Evolutionary conservation across 306 rosid genomes (phyloP).

Genomic region (peach (Prunus persica)): Prunus_persica_NCBIv2 NC_034015.1:9087001-9087500

Average conservation of each 20-base stretch:
- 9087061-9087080: background rate
- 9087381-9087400: background rate
- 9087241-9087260: background rate
- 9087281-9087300: background rate
- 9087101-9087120: background rate
- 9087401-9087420: background rate
- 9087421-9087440: background rate
- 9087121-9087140: background rate
- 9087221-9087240: background rate
- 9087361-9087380: background rate
- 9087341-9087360: background rate
- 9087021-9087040: background rate
- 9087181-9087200: background rate
- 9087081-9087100: background rate
- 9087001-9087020: constrained; percentile 17
- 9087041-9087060: background rate
- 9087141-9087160: background rate
- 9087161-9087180: background rate
- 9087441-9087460: background rate
- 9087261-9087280: background rate
- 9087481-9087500: background rate
- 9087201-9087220: background rate
- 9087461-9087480: background rate
- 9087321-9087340: background rate
- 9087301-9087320: background rate